These are phyloP conservation scores for Camelina neglecta DNA, from an alignment of 345 rosid species.

Conservation along the genomic window DNA sequence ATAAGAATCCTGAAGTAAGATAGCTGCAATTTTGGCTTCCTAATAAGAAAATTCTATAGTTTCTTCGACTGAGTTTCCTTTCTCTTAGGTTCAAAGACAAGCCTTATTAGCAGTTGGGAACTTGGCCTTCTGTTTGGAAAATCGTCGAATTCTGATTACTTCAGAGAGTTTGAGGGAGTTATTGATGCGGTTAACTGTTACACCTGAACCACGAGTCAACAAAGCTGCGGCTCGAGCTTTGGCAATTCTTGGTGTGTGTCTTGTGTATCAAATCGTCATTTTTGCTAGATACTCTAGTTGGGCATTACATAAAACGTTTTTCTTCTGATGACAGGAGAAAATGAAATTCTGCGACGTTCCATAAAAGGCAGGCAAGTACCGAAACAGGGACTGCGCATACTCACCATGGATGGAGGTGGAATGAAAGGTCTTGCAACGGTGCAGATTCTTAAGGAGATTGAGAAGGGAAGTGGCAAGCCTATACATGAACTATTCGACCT, in stretches of 20 bases:
- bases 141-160: conserved; percentile 83
- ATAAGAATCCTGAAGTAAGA: conserved; percentile 83
- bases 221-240: conserved; percentile 98
- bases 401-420: conserved; percentile 99
- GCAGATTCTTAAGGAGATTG: conserved; percentile 95
- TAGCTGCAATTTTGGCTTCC: conserved; percentile 8
- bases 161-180: conserved; percentile 97
- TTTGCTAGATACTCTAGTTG: conserved; percentile 15
- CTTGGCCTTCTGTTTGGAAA: conserved; percentile 92
- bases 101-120: conserved; percentile 94
- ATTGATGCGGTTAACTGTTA: conserved; percentile 78
- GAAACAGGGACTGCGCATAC: conserved; percentile 94
- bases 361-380: conserved; percentile 88
- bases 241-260: conserved; percentile 89
- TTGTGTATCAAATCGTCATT: conserved; percentile 11
- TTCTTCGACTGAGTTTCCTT: conserved; percentile 37
- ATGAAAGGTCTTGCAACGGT: conserved; percentile 99
- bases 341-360: conserved; percentile 89
- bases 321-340: conserved; percentile 73
- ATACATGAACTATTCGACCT: conserved; percentile 98
- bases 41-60: conserved; percentile 27
- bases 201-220: conserved; percentile 80
- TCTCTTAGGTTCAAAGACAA: conserved; percentile 80
- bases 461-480: conserved; percentile 92
- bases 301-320: conserved; percentile 6